Evolutionary conservation across 169 alveolate genomes (phyloP).

Genomic region (Plasmodium sp.): DNA sequence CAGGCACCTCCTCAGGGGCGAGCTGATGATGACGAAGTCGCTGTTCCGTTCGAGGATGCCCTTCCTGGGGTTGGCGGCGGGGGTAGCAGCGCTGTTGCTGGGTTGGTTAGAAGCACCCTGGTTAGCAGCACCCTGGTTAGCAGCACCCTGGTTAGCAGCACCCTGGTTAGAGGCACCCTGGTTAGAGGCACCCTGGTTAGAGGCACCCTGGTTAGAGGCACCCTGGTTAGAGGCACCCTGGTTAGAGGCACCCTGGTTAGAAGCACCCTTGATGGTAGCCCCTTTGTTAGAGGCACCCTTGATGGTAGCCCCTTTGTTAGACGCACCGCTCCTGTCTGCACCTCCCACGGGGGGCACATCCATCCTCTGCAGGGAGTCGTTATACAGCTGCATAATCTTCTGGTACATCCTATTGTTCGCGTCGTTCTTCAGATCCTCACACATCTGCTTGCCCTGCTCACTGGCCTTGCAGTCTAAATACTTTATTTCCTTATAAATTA

Average conservation of each 20-base stretch:
- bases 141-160: background rate
- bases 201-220: no score
- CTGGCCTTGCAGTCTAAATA: conserved; percentile 37
- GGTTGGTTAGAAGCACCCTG: no score
- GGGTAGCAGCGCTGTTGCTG: background rate
- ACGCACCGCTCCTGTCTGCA: background rate
- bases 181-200: no score
- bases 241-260: no score
- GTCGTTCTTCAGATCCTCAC: conserved; percentile 8
- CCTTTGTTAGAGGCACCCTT: no score
- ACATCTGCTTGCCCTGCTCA: conserved; percentile 43
- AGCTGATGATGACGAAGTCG: conserved; percentile 29
- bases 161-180: background rate
- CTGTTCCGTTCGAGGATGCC: conserved; percentile 34
- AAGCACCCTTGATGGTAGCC: no score
- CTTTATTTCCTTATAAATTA: conserved; percentile 5
- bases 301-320: no score
- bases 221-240: no score
- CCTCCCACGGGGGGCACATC: background rate
- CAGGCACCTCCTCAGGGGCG: conserved; percentile 63
- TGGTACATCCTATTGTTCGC: background rate
- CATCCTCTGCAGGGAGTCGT: background rate
- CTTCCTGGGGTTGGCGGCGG: background rate
- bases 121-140: background rate
- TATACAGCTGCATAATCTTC: conserved; percentile 30